These are phyloP conservation scores for Neofusicoccum laricinum DNA, from an alignment of 2,329 filamentous ascomycete species.

Conservation along the genomic window DNA sequence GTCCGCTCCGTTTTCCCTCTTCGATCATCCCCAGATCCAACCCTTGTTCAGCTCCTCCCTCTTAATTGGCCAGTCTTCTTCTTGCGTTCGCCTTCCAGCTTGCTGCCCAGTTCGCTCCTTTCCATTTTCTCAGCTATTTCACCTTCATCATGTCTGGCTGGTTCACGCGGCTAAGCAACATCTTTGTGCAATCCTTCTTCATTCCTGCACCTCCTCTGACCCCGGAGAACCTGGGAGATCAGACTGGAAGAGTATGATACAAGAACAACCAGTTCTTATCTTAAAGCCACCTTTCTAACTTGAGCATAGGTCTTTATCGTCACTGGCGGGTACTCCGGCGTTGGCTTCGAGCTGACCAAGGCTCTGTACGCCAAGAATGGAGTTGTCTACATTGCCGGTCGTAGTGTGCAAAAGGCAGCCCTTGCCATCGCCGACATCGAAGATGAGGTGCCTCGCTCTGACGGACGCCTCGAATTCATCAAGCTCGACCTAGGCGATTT, in stretches of 20 bases:
- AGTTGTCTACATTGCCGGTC: constrained; percentile 56
- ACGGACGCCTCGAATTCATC: constrained; percentile 25
- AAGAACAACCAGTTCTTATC: not conserved
- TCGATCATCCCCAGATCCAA: not conserved
- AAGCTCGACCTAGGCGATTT: constrained; percentile 44
- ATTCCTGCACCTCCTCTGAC: constrained; percentile 42
- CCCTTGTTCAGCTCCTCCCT: not conserved
- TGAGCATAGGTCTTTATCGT: constrained; percentile 48
- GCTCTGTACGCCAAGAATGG: constrained; percentile 55
- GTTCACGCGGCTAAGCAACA: constrained; percentile 9
- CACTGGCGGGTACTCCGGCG: constrained; percentile 47
- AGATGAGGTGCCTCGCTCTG: constrained; percentile 30
- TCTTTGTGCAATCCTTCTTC: constrained; percentile 24
- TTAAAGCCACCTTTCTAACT: not conserved
- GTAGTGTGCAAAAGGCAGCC: constrained; percentile 45
- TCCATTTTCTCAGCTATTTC: not conserved
- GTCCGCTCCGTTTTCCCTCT: not conserved
- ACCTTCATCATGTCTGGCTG: constrained; percentile 11
- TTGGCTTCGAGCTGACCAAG: constrained; percentile 52
- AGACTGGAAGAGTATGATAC: not conserved
- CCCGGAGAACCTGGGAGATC: constrained; percentile 41
- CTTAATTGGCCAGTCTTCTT: not conserved
- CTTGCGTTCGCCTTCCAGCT: not conserved
- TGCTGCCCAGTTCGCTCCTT: not conserved
- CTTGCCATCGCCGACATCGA: constrained; percentile 47